phyloP scores from a whole-genome alignment of 768 basidiomycete species.

The Tricholoma flavovirens region DNA sequence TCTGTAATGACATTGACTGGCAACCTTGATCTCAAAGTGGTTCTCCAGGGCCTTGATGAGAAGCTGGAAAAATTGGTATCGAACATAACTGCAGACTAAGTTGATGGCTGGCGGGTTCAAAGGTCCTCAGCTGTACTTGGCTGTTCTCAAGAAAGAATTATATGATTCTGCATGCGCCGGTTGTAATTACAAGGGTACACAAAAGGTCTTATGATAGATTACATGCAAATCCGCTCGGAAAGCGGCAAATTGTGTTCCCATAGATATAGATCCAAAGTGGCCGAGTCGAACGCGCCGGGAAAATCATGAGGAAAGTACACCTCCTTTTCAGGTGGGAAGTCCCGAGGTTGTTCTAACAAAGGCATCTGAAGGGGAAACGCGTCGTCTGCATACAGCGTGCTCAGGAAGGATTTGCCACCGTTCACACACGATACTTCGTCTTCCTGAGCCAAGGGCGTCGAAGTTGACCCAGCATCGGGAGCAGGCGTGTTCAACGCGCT shows the following conservation, averaged over 20 bases:
- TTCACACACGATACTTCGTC: background rate
- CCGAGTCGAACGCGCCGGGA: background rate
- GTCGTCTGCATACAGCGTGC: conserved; percentile 10
- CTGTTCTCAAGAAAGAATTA: background rate
- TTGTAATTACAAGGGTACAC: background rate
- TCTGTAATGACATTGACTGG: conserved; percentile 21
- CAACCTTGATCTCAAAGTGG: conserved; percentile 14
- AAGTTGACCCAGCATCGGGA: background rate
- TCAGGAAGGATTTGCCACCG: conserved; percentile 5
- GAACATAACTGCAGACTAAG: background rate
- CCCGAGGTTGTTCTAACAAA: background rate
- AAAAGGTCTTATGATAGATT: background rate
- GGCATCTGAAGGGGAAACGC: background rate
- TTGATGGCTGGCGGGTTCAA: background rate
- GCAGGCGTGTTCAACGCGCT: conserved; percentile 5
- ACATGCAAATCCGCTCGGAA: background rate
- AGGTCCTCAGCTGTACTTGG: background rate
- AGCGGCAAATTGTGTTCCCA: background rate
- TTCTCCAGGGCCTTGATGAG: conserved; percentile 18
- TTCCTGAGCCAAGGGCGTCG: background rate
- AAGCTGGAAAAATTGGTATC: conserved; percentile 11
- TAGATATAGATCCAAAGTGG: background rate
- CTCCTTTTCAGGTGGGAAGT: background rate
- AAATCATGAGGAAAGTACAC: background rate
- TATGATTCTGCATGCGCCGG: background rate